Base-by-base conservation (phyloP, 208 protist species). In the Crithidia mellificae region DNA sequence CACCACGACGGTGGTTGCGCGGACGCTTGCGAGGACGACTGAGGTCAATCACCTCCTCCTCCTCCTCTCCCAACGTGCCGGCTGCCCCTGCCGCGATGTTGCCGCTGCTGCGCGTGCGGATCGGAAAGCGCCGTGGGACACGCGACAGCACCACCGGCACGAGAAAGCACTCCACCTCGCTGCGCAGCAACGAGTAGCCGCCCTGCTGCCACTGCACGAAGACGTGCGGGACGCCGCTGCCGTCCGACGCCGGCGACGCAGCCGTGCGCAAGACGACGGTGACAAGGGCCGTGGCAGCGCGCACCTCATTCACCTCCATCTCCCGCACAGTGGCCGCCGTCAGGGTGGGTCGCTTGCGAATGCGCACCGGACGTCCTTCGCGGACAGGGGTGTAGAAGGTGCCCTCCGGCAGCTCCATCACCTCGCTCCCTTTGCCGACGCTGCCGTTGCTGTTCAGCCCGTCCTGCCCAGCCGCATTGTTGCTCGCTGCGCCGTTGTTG, bases 201-300 rank as follows among this genome's bases (percentile, higher is more conserved):
- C 83, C 88, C 17, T 80, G 63, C n/a, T 77, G 55, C 88, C 88
- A 94, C 61, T 88, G 56, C 51, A 91, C 78, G 69, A 88, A 91
- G 25, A 68, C 38, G 38, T 69, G 65, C 14, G 41, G 34, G 19
- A 61, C 57, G 7, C 32, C 52, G 19, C 27, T 17, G 36, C 44
- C 39, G 15, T 39, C 3, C n/a, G 44, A 6, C 52, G 63, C 46
- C 19, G 63, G 17, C 41, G 41, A 19, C 41, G 41, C 39, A 20
- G 57, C 34, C 19, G 59, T 4, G 50, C 47, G 50, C 12, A 66
- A 3, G 15, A 64, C 25, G 12, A 74, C 66, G 19, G 71, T 68
- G 41, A 88, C 65, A 2, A 88, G 46, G 2, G 78, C 81, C 14
- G 74, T 53, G 15, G 83, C 84, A 41, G 84, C 63, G 56, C 79